Evolutionary conservation across 2,329 filamentous ascomycete species (phyloP), one percentile per base, ranked within the genome.

Genomic region (Aureobasidium namibiae): DNA sequence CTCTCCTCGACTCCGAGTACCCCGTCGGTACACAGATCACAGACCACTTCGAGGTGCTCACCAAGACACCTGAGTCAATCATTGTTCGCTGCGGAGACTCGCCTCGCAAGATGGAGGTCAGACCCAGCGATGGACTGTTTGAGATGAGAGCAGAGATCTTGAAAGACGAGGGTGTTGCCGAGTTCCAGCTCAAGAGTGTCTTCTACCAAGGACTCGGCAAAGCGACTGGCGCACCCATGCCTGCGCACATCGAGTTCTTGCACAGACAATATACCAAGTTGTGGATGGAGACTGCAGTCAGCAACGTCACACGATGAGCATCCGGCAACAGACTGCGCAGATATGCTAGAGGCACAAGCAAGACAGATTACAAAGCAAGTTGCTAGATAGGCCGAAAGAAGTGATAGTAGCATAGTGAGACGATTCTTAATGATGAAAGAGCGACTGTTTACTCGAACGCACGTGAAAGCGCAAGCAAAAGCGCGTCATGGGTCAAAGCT

Each of bases 31-130:
- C 86, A 1, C 68, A 76, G 41, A 80, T 89, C 60, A 87, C 83
- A 3, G 85, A 89, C 68, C 86, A 89, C 70, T 89, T 89, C 67
- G 84, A 89, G 69, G 85, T 89, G 0, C 74, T 89, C 1, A 81
- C 84, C 56, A 86, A 86, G 72, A 84, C 81, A 0, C 74, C 80
- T 0, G 78, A 77, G 7, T 75, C 78, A 11, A 85, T 89, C 61
- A 77, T 83, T 0, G 78, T 89, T 23, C 82, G 86, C 23, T 86
- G 82, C 64, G 86, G 86, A 16, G 86, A 85, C 62, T 82, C 82
- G 1, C 86, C 86, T 0, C 75, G 82, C 23, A 81, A 81, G 45
- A 74, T 73, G 45, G 79, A 75, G 0, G 77, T 81, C 1, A 78
- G 86, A 8, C 75, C 78, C 9, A 81, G 79, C 1, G 86, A 89